Evolutionary conservation across 1,284 basidiomycete species (phyloP), one percentile per base, ranked within the genome.

Genomic region (Trametes sp.): DNA sequence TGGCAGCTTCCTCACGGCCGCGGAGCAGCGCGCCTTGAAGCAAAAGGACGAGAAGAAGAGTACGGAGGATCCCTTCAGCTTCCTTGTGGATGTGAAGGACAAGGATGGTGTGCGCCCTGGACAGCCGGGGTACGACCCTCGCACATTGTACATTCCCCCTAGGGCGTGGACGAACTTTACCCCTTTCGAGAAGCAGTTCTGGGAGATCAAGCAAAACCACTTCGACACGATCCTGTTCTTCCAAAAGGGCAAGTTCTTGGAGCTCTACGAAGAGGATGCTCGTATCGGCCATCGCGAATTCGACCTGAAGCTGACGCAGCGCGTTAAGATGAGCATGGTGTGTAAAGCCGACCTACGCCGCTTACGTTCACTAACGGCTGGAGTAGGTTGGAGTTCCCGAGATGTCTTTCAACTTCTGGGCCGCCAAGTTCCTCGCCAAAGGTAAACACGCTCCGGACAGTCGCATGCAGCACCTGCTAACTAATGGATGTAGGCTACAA

Each of bases 271-370:
- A 77, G 93, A 97, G 64, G 96, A 98, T 76, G 96, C 96, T 0
- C 84, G 90, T 44, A 87, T 94, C 61, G 96, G 96, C 0, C 94
- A 98, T 74, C 90, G 89, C 68, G 89, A 96, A 63, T 98, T 98
- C 73, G 96, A 98, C 71, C 78, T 98, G 62, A 98, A 98, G 75
- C 82, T 96, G 41, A 96, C 95, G 1, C 87, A 89, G 51, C 82
- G 94, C 59, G 96, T 98, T 60, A 99, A 98, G 79, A 99, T 99
- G 98, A 96, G 93, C 65, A 98, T 98, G 96, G 95, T 93, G n/a
- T n/a, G n/a, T n/a, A n/a, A 45, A 65, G 83, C 65, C 11, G 23
- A n/a, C 9, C n/a, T n/a, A n/a, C n/a, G n/a, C n/a, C n/a, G n/a
- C n/a, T n/a, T n/a, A n/a, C 16, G 28, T 36, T 9, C 11, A n/a